Conservation (phyloP, 306 rosid species). For the Sindora glabra region DNA sequence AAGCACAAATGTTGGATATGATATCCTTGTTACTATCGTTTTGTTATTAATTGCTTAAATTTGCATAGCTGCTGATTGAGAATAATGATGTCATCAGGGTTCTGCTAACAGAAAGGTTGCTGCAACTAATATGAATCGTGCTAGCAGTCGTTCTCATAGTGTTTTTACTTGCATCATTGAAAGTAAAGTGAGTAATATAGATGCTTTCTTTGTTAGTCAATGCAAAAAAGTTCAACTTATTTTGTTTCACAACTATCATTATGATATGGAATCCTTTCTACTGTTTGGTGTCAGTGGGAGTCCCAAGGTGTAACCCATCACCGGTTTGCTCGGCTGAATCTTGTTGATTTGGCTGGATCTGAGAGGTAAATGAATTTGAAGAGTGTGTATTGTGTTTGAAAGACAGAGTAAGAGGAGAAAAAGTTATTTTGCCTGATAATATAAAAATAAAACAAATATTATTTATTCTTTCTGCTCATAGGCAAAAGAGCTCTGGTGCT, state of each 20-base stretch:
- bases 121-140: constrained; percentile 94
- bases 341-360: constrained; percentile 98
- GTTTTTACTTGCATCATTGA: constrained; percentile 94
- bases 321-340: constrained; percentile 92
- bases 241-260: constrained; percentile 10
- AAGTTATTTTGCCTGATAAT: background rate
- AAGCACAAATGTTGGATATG: background rate
- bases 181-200: constrained; percentile 58
- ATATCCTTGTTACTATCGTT: background rate
- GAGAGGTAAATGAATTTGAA: constrained; percentile 60
- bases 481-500: constrained; percentile 99
- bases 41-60: background rate
- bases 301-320: constrained; percentile 92
- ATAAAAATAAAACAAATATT: background rate
- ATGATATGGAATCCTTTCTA: background rate
- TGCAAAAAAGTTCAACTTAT: background rate
- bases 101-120: constrained; percentile 94
- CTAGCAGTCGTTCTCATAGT: constrained; percentile 98
- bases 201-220: background rate
- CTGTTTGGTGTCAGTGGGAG: constrained; percentile 70
- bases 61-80: constrained; percentile 10
- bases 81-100: constrained; percentile 47
- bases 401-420: background rate
- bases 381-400: background rate
- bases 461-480: constrained; percentile 20